A percentile compares a stretch with the other conserved stretches of the same genome.
These are phyloP conservation scores for Penicillium digitatum DNA, from an alignment of 2,329 filamentous ascomycete genomes.

Conservation along the genomic window DNA sequence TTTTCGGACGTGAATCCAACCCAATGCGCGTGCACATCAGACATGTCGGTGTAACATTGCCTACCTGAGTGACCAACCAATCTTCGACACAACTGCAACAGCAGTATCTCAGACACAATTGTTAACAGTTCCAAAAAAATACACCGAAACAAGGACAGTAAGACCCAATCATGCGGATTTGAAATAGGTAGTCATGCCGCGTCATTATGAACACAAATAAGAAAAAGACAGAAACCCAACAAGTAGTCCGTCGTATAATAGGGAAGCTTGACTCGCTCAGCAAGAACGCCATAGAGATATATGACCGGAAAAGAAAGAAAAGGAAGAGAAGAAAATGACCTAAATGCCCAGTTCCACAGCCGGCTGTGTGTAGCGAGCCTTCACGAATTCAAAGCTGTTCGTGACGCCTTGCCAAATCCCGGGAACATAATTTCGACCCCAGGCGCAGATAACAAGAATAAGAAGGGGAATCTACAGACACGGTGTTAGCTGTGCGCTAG, in stretches of 20 bases:
- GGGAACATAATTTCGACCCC: constrained; percentile 44
- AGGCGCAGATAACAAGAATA: constrained; percentile 44
- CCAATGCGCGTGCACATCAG: not conserved
- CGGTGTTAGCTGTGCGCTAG: constrained; percentile 17
- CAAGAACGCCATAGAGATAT: constrained; percentile 16
- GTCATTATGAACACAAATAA: constrained; percentile 31
- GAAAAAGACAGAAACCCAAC: constrained; percentile 12
- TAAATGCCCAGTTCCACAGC: constrained; percentile 33
- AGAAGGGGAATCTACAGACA: constrained; percentile 46
- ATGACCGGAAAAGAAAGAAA: constrained; percentile 12
- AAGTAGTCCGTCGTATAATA: not conserved
- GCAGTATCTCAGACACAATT: not conserved
- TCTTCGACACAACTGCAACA: not conserved
- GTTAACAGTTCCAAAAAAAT: not conserved
- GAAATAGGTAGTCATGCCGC: constrained; percentile 30
- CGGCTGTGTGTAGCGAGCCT: constrained; percentile 33
- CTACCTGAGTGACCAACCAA: not conserved
- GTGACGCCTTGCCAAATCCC: constrained; percentile 40
- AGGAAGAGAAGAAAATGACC: constrained; percentile 12
- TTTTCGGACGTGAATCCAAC: not conserved
- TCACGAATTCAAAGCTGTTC: constrained; percentile 40
- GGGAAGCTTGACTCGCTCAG: constrained; percentile 12
- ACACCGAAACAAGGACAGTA: not conserved
- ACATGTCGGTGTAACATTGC: not conserved
- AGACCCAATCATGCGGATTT: constrained; percentile 7